Evolutionary conservation across 1,284 basidiomycete genomes (phyloP).

Genomic region (Puccinia hordei): DNA sequence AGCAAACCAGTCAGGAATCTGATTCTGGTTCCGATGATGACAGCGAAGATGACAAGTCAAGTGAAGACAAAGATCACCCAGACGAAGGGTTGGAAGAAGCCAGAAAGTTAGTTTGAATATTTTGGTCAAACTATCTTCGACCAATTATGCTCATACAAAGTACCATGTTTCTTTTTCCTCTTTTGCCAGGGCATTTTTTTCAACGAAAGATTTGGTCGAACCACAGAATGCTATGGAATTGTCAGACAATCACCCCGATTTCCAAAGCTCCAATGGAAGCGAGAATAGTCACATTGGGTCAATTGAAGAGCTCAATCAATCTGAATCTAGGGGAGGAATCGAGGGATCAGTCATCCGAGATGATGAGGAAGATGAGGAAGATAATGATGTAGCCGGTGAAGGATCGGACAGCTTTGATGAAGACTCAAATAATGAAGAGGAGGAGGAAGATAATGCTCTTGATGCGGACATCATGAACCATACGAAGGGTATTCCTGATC

Average conservation of each 20-base stretch:
- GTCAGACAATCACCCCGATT: constrained; percentile 49
- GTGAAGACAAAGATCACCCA: constrained; percentile 48
- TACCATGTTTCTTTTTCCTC: background rate
- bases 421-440: constrained; percentile 51
- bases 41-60: constrained; percentile 43
- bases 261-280: constrained; percentile 52
- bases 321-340: constrained; percentile 6
- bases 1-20: constrained; percentile 44
- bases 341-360: constrained; percentile 53
- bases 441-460: constrained; percentile 51
- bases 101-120: constrained; percentile 20
- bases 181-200: constrained; percentile 44
- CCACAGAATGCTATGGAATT: constrained; percentile 51
- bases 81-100: constrained; percentile 50
- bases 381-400: constrained; percentile 53
- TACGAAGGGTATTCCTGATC: constrained; percentile 44
- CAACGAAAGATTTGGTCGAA: constrained; percentile 56
- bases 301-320: constrained; percentile 10
- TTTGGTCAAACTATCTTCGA: background rate
- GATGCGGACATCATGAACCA: constrained; percentile 49
- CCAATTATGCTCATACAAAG: background rate
- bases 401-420: constrained; percentile 42
- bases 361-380: constrained; percentile 52
- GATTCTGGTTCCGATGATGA: constrained; percentile 39
- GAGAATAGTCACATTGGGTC: constrained; percentile 3